Evolutionary conservation across 1,139 yeast species (phyloP), one percentile per base, ranked within the genome.

Genomic region (Blastobotrys malaysiensis): DNA sequence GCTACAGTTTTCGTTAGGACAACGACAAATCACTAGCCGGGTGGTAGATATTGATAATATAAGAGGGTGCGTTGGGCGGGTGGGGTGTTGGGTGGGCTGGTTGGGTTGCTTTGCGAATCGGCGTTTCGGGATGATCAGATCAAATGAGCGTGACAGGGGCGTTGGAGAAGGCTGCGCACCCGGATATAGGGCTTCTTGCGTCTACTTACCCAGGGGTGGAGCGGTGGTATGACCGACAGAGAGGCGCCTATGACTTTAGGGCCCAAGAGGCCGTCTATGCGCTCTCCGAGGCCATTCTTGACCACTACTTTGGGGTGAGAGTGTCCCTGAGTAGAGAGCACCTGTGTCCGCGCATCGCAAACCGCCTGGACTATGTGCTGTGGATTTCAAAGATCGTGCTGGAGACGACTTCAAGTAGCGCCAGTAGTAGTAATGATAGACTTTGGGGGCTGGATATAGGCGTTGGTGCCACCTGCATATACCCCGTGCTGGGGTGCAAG

Each of bases 401-500:
- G 11, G 39, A 16, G n/a, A 45, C 45, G n/a, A n/a, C n/a, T n/a
- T n/a, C n/a, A 1, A 24, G 47, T 31, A 31, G 39, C n/a, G n/a
- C 11, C 16, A 31, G 39, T 31, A n/a, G 36, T 1, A 24, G 45
- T n/a, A 26, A 43, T 31, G 50, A 50, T 31, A 47, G 39, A 7
- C 24, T 46, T 11, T 7, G 20, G 5, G 45, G 51, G 21, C 18
- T 65, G 22, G 69, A 65, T 50, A 53, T 65, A 7, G 81, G 81
- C 1, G 71, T 76, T 0, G 80, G 80, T 1, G 70, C 74, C 13
- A 66, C 72, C 48, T 73, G 74, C 7, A 72, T 77, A 1, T 77
- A 76, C 59, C 73, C 78, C 0, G 50, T 77, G 3, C 52, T 77
- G 27, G 73, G 67, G 6, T 54, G 65, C 9, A 55, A 57, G 27